Evolutionary conservation across 805 yeast genomes (phyloP).

Genomic region (Candida silvatica): DNA sequence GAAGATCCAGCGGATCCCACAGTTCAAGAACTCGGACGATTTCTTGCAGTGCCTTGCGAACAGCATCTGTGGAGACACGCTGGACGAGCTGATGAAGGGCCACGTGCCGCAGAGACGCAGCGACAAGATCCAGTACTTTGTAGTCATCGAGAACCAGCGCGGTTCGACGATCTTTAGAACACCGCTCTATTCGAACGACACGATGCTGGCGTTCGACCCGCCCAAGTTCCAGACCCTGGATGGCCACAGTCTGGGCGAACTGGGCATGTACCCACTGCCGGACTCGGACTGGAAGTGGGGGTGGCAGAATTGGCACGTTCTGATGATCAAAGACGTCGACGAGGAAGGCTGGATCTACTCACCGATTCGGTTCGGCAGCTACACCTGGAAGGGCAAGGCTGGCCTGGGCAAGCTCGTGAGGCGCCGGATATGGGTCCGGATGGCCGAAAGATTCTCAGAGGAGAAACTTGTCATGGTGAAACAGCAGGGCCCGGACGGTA

Average conservation of each 20-base stretch:
- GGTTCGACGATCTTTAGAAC: slow-evolving; percentile 45
- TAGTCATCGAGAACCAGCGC: slow-evolving; percentile 45
- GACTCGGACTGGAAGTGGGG: slow-evolving; percentile 44
- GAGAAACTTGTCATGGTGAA: neutral
- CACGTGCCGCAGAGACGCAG: slow-evolving; percentile 5
- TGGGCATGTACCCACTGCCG: slow-evolving; percentile 35
- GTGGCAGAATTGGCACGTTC: slow-evolving; percentile 46
- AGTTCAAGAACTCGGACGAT: slow-evolving; percentile 18
- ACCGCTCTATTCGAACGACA: slow-evolving; percentile 36
- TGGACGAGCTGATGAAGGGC: slow-evolving; percentile 3
- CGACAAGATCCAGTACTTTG: slow-evolving; percentile 24
- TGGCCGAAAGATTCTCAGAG: slow-evolving; percentile 6
- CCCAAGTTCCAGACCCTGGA: slow-evolving; percentile 36
- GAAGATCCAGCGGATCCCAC: slow-evolving; percentile 21
- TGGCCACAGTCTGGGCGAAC: slow-evolving; percentile 27
- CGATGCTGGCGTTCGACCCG: slow-evolving; percentile 42
- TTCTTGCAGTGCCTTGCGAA: slow-evolving; percentile 17
- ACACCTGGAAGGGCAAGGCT: slow-evolving; percentile 43
- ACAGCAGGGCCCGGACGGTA: neutral
- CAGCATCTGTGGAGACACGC: neutral
- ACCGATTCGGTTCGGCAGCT: slow-evolving; percentile 29
- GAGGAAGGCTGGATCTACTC: slow-evolving; percentile 53
- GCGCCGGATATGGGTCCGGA: slow-evolving; percentile 41
- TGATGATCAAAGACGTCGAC: slow-evolving; percentile 48
- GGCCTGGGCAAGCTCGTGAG: slow-evolving; percentile 41